These are phyloP conservation scores for Dioszegia aurantiaca DNA, from an alignment of 768 basidiomycete species.

Conservation along the genomic window DNA sequence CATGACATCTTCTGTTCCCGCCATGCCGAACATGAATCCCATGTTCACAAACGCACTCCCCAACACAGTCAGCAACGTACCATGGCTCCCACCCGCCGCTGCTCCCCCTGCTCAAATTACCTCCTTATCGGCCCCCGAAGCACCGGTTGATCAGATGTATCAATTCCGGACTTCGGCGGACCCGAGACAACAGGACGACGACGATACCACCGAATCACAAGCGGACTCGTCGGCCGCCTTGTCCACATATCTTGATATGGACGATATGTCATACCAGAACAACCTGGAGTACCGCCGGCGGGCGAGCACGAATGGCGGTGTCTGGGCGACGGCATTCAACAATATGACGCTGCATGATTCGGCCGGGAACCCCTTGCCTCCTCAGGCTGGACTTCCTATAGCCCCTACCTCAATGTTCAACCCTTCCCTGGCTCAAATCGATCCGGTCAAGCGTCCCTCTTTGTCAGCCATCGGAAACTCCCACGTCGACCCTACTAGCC, in stretches of 20 bases:
- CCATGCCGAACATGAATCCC: too few relatives aligned
- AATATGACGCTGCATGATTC: slow-evolving; percentile 43
- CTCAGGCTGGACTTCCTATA: neutral
- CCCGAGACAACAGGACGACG: slow-evolving; percentile 8
- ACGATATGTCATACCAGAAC: slow-evolving; percentile 6
- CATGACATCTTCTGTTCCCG: too few relatives aligned
- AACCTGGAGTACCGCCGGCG: slow-evolving; percentile 19
- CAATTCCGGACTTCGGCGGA: slow-evolving; percentile 3
- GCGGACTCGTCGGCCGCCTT: slow-evolving; percentile 5
- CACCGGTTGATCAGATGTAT: slow-evolving; percentile 8
- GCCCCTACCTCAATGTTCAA: neutral
- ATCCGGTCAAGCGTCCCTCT: slow-evolving; percentile 2
- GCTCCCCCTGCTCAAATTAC: neutral
- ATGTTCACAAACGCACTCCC: too few relatives aligned
- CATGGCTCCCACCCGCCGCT: neutral
- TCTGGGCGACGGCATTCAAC: slow-evolving; percentile 43
- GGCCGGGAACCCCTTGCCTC: slow-evolving; percentile 5
- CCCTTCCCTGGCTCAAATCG: neutral
- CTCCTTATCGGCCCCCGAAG: neutral
- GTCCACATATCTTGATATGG: slow-evolving; percentile 8
- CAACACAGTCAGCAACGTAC: too few relatives aligned
- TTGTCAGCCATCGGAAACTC: slow-evolving; percentile 17
- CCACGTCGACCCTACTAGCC: slow-evolving; percentile 8
- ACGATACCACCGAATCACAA: slow-evolving; percentile 9
- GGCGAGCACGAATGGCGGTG: slow-evolving; percentile 29